Percentiles rank a stretch among this genome's conserved stretches.
Conservation (phyloP, 139 green algal genomes). For the Yamagishiella unicocca region DNA sequence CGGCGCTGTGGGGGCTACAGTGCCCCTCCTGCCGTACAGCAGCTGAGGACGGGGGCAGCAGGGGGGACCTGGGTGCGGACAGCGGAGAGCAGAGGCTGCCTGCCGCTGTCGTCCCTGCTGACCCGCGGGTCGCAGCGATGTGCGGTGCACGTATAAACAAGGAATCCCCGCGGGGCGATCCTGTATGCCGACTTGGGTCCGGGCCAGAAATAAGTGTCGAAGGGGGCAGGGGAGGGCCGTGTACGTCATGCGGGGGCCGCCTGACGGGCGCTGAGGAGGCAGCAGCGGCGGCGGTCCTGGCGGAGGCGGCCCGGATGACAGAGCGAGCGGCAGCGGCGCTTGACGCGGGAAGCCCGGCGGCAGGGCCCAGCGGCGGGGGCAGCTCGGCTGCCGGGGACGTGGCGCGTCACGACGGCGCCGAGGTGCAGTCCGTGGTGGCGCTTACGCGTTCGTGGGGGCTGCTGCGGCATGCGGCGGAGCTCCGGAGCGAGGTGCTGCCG, state of each 20-base stretch:
- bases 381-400: too few species aligned
- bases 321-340: background rate
- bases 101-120: background rate
- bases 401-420: too few species aligned
- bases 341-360: background rate
- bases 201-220: too few species aligned
- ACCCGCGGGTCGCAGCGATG: slow-evolving; percentile 12
- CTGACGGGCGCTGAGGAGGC: background rate
- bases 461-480: slow-evolving; percentile 5
- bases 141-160: background rate
- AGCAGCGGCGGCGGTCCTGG: background rate
- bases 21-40: slow-evolving; percentile 10
- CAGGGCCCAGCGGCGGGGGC: background rate
- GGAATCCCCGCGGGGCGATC: too few species aligned
- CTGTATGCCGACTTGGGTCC: too few species aligned
- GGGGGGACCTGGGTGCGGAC: background rate
- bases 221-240: too few species aligned
- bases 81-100: background rate
- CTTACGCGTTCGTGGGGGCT: background rate
- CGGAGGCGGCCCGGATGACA: background rate
- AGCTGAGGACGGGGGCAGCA: background rate
- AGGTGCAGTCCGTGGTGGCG: background rate
- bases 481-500: slow-evolving; percentile 1
- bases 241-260: background rate
- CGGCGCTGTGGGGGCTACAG: slow-evolving; percentile 31